Conservation (phyloP, 176 grass and related monocot species). For the Aegilops bicornis region DNA sequence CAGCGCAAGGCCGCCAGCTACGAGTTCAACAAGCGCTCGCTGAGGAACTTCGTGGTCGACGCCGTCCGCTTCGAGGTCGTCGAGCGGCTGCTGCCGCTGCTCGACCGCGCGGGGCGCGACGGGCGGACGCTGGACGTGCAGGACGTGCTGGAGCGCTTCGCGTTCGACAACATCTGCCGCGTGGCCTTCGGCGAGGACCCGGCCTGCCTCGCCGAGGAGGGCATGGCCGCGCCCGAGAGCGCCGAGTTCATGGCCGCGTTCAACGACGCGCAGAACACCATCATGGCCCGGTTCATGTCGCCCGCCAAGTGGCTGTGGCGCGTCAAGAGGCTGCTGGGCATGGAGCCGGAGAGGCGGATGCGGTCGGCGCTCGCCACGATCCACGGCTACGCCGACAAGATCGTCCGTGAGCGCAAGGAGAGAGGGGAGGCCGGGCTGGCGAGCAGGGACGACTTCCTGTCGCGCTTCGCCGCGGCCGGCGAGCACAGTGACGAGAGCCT, state of each 20-base stretch:
- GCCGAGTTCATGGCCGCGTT: conserved; percentile 53
- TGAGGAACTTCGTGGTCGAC: conserved; percentile 38
- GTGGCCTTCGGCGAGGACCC: conserved; percentile 68
- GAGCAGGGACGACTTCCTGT: conserved; percentile 47
- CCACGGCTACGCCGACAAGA: conserved; percentile 36
- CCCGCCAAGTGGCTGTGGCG: conserved; percentile 29
- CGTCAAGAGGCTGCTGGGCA: conserved; percentile 38
- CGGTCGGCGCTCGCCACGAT: conserved; percentile 27
- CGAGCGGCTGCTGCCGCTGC: conserved; percentile 50
- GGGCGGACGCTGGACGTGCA: conserved; percentile 46
- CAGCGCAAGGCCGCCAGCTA: conserved; percentile 70
- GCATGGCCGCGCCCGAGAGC: neutral
- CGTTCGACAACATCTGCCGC: conserved; percentile 66
- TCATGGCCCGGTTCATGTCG: conserved; percentile 43
- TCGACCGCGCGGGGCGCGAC: neutral
- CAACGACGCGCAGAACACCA: conserved; percentile 46
- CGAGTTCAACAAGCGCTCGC: conserved; percentile 63
- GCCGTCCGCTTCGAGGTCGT: conserved; percentile 40
- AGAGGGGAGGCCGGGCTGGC: neutral
- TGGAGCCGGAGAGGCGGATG: conserved; percentile 42
- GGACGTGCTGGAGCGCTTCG: conserved; percentile 73
- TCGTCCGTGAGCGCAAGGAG: conserved; percentile 35
- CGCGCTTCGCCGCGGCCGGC: conserved; percentile 44
- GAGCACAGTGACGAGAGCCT: conserved; percentile 50
- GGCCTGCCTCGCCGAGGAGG: conserved; percentile 37